Evolutionary conservation across 2,329 filamentous ascomycete species (phyloP).

Genomic region (Aspergillus sp.): DNA sequence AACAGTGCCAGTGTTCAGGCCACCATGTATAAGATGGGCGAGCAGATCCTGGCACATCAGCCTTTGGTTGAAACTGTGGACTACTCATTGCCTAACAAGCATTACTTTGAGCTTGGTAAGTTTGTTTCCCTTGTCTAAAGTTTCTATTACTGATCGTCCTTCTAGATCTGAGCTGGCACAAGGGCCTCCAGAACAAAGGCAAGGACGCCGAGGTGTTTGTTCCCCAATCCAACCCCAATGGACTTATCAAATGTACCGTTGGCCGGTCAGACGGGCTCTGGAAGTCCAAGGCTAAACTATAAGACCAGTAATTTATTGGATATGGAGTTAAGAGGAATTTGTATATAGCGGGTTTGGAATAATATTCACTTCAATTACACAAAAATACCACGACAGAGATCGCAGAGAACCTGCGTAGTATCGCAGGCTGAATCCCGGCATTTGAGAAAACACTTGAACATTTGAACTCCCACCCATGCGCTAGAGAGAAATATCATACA

Average conservation of each 20-base stretch:
- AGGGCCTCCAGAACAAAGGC: constrained; percentile 90
- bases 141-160: constrained; percentile 8
- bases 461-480: constrained; percentile 40
- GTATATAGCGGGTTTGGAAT: constrained; percentile 13
- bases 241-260: constrained; percentile 92
- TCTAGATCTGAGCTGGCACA: constrained; percentile 91
- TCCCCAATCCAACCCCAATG: constrained; percentile 89
- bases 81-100: constrained; percentile 93
- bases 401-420: not conserved
- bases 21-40: constrained; percentile 99
- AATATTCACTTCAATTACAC: not conserved
- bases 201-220: constrained; percentile 94
- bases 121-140: constrained; percentile 33
- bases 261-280: constrained; percentile 27
- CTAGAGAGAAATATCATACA: constrained; percentile 34
- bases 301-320: constrained; percentile 25
- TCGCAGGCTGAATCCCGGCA: constrained; percentile 5
- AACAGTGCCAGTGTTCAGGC: constrained; percentile 90
- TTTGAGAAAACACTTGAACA: constrained; percentile 4
- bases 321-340: constrained; percentile 18
- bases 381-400: not conserved
- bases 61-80: constrained; percentile 71
- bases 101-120: constrained; percentile 87
- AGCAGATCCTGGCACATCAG: constrained; percentile 75
- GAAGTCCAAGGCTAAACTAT: constrained; percentile 33